Evolutionary conservation across 176 grass and related monocot genomes (phyloP).

Genomic region (Oryza coarctata): DNA sequence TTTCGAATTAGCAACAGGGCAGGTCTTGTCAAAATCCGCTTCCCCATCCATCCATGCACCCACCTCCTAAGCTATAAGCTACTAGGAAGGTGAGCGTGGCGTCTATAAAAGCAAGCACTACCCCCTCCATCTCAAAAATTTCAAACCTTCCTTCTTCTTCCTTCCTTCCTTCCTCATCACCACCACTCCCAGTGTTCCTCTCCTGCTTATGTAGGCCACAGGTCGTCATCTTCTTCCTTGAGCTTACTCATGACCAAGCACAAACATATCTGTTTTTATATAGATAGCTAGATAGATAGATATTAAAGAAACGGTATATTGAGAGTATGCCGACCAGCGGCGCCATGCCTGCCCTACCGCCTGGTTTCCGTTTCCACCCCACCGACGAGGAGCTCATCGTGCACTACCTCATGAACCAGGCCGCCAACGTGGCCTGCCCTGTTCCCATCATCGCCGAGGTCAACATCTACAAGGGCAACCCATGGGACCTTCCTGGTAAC

Average conservation of each 20-base stretch:
- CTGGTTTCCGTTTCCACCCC: constrained; percentile 90
- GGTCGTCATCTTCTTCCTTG: background rate
- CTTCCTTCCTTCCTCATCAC: background rate
- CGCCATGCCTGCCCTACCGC: constrained; percentile 41
- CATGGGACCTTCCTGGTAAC: constrained; percentile 82
- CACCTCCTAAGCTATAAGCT: background rate
- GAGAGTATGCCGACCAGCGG: background rate
- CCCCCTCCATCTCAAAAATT: constrained; percentile 49
- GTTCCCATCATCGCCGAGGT: constrained; percentile 78
- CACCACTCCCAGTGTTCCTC: background rate
- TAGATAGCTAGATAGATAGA: too few relatives aligned
- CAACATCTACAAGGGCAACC: constrained; percentile 89
- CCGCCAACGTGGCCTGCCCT: constrained; percentile 32
- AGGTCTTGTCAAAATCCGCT: too few relatives aligned
- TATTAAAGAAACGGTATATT: too few relatives aligned
- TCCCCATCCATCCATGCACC: too few relatives aligned
- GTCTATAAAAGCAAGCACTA: constrained; percentile 28
- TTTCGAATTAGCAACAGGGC: too few relatives aligned
- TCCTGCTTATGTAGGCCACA: background rate
- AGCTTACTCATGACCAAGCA: background rate
- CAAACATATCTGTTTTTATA: background rate
- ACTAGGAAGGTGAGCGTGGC: background rate
- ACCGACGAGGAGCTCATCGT: constrained; percentile 82
- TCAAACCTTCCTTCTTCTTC: constrained; percentile 28
- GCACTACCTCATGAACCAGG: constrained; percentile 67